Evolutionary conservation across 129 eudicot species (phyloP).

Genomic region (Solidago caesia): DNA sequence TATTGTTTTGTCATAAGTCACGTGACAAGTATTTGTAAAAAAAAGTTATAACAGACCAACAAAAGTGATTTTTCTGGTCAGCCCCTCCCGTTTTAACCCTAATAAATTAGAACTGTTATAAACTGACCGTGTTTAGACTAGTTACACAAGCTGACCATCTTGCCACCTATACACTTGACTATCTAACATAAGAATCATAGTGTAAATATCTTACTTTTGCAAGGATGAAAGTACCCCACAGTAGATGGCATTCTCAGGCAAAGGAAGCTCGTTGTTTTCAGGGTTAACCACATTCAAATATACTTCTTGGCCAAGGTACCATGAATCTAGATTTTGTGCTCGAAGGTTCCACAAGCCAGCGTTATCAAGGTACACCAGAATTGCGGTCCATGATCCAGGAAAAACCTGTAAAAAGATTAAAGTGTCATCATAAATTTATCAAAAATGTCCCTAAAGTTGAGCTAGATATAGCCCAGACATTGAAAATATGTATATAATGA

Average conservation of each 20-base stretch:
- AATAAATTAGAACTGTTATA: background rate
- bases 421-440: background rate
- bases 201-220: slow-evolving; percentile 69
- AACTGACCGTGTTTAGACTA: background rate
- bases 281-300: slow-evolving; percentile 82
- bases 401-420: slow-evolving; percentile 58
- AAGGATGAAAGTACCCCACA: slow-evolving; percentile 79
- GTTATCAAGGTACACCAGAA: slow-evolving; percentile 80
- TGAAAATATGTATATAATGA: background rate
- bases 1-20: background rate
- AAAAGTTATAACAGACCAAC: background rate
- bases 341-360: slow-evolving; percentile 96
- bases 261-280: slow-evolving; percentile 59
- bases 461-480: background rate
- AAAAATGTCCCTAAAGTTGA: background rate
- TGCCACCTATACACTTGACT: background rate
- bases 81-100: background rate
- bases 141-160: background rate
- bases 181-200: background rate
- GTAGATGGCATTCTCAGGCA: slow-evolving; percentile 76
- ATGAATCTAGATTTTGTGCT: slow-evolving; percentile 81
- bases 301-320: slow-evolving; percentile 97
- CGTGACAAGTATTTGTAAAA: background rate
- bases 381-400: slow-evolving; percentile 95
- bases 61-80: background rate